Conservation (phyloP, 1,284 basidiomycete species). For the Pseudozyma sp. region DNA sequence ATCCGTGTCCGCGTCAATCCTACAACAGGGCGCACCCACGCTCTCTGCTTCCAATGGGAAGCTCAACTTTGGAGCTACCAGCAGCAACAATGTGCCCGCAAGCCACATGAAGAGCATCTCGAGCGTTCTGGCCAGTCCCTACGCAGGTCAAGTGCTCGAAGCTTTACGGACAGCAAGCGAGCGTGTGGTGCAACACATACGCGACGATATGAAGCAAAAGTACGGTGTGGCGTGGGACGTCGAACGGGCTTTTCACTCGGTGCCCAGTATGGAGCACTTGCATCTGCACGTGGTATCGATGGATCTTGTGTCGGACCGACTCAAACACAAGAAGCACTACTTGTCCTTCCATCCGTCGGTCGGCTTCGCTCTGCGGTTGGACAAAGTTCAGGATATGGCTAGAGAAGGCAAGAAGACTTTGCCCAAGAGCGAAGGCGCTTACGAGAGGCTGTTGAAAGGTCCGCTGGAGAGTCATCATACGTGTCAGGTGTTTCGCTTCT, state of each 20-base stretch:
- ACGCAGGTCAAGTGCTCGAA: conserved; percentile 45
- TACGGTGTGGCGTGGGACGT: conserved; percentile 52
- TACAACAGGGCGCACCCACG: conserved; percentile 2
- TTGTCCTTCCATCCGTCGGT: conserved; percentile 89
- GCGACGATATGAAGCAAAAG: conserved; percentile 80
- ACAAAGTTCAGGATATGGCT: conserved; percentile 69
- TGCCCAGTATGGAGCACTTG: conserved; percentile 73
- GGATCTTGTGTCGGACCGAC: conserved; percentile 78
- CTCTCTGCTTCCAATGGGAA: conserved; percentile 42
- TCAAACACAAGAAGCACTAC: conserved; percentile 90
- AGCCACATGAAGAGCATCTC: conserved; percentile 52
- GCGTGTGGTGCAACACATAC: conserved; percentile 72
- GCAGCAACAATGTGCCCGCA: conserved; percentile 35
- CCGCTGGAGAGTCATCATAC: conserved; percentile 35
- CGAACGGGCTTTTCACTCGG: conserved; percentile 83
- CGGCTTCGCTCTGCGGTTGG: conserved; percentile 86
- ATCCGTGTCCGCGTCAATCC: neutral
- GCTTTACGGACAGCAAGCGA: conserved; percentile 43
- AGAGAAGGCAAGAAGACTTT: conserved; percentile 10
- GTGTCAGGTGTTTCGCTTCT: conserved; percentile 10
- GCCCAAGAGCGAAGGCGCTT: conserved; percentile 19
- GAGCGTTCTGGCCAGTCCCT: conserved; percentile 51
- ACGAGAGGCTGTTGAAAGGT: conserved; percentile 41
- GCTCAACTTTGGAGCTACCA: conserved; percentile 41
- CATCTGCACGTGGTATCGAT: conserved; percentile 75